phyloP scores from a whole-genome alignment of 202 grass and related monocot genomes.

The Setaria italica region DNA sequence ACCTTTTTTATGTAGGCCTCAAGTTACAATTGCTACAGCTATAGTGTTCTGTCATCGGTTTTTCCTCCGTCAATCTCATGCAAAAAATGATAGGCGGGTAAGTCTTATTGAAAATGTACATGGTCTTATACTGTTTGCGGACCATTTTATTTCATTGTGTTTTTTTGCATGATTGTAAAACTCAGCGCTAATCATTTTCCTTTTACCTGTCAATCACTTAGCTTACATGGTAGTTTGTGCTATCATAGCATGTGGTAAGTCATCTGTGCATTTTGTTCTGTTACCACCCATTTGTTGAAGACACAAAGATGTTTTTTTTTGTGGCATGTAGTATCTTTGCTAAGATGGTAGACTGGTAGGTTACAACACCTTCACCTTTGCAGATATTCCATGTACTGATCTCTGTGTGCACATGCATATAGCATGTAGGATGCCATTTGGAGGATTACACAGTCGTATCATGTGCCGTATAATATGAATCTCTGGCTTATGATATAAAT shows the following conservation, averaged over 20 bases:
- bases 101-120: constrained; percentile 42
- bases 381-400: not conserved
- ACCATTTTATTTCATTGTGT: constrained; percentile 10
- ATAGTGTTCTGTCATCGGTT: constrained; percentile 89
- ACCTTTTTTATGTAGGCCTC: constrained; percentile 62
- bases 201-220: constrained; percentile 21
- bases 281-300: constrained; percentile 21
- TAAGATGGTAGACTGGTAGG: not conserved
- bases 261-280: not conserved
- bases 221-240: constrained; percentile 1
- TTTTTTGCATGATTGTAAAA: constrained; percentile 11
- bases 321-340: not conserved
- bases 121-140: constrained; percentile 17
- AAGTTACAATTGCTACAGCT: constrained; percentile 91
- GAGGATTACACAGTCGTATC: not conserved
- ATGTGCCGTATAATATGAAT: not conserved
- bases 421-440: not conserved
- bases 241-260: constrained; percentile 27
- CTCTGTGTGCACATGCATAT: not conserved
- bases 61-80: constrained; percentile 90
- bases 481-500: too few species aligned
- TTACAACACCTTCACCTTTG: not conserved
- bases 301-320: constrained; percentile 22
- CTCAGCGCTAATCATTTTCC: not conserved
- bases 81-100: constrained; percentile 87